Evolutionary conservation across 2,329 filamentous ascomycete genomes (phyloP), one percentile per base, ranked within the genome.

Genomic region (Boeremia exigua): DNA sequence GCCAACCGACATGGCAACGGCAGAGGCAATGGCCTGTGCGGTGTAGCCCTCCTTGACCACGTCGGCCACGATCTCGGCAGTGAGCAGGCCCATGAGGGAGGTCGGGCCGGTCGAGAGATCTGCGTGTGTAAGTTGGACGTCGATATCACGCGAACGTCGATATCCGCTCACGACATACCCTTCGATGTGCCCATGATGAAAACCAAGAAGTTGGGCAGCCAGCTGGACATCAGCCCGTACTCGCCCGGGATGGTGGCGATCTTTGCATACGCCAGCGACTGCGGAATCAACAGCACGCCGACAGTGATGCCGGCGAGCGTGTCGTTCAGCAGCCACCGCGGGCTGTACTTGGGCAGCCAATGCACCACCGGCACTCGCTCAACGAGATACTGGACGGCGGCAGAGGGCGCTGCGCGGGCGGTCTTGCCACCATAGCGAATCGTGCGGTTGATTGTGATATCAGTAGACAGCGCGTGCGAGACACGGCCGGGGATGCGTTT

Each of bases 211-310:
- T 97, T 46, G 88, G 94, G 74, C 95, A 98, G 75, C 93, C 93
- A 98, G 76, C 97, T 97, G 54, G 96, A 84, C 65, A 96, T 77
- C 12, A 96, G 91, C 39, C 94, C 94, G 85, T 96, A 11, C 84
- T 88, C 60, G 84, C 94, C 75, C 93, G 97, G 4, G 89, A 97
- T 6, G 88, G 93, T 79, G 91, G 95, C 12, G 96, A 85, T 63
- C 87, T 97, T 75, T 94, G 94, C 92, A 76, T 98, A 98, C 0
- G 93, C 93, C 90, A 98, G 96, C 60, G 91, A 88, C 73, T 98
- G 94, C 6, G 94, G 94, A 9, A 98, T 91, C 30, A 97, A 91
- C 30, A 92, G 88, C 38, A 88, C 83, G 37, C 89, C 89, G 42
- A 90, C 85, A 2, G 88, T 90, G 63, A 90, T 77, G 15, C 86